Evolutionary conservation across 176 grass and related monocot genomes (phyloP), one percentile per base, ranked within the genome.

Genomic region (Typha latifolia): DNA sequence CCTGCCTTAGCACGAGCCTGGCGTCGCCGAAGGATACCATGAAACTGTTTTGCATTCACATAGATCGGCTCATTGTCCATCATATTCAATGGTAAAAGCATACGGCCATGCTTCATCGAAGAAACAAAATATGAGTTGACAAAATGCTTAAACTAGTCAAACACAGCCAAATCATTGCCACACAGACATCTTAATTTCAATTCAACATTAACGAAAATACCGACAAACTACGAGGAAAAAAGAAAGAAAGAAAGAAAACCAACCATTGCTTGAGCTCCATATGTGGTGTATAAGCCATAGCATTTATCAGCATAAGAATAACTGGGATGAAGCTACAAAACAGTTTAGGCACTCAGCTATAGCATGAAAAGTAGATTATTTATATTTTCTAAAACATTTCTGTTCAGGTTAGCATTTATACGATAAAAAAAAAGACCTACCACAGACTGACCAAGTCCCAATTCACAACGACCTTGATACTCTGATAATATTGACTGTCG

Each of bases 31-130:
- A 91, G 71, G 72, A 91, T 87, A 23, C 83, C 89, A 34, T 91
- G 69, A 68, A 91, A 79, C 63, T 91, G 89, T 61, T 84, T 91
- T 29, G 89, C 68, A 48, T 87, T 91, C 67, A 91, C 84, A 70
- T 77, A 87, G 18, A 91, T 50, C 27, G 84, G 74, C 34, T 68
- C 84, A 0, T 77, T 72, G 16, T 76, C 21, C 14, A 62, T 51
- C 21, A 78, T 69, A 49, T 62, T 82, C 47, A 73, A 73, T 27
- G 74, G 80, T 47, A 86, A 76, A 68, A 81, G 80, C 66, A 83
- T 73, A 48, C 75, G 67, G 2, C 67, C 77, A 23, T 80, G 66
- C 87, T 86, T 70, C 62, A 12, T 51, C 43, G n/a, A 22, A 26
- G 4, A 27, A 29, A 49, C 22, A 31, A 12, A 14, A 47, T 56